Evolutionary conservation across 169 alveolate genomes (phyloP).

Genomic region (Plasmodium gallinaceum): DNA sequence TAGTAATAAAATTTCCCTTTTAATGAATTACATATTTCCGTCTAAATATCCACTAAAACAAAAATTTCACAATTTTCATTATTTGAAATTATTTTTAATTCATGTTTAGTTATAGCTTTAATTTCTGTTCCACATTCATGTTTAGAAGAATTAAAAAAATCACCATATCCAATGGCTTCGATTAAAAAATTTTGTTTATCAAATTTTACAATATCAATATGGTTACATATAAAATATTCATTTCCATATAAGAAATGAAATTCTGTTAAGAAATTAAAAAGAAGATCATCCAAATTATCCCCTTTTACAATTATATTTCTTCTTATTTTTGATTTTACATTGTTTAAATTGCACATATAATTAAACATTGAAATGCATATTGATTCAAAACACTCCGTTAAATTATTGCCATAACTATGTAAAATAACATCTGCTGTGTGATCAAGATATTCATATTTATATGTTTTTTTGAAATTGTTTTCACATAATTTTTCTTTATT

Average conservation of each 20-base stretch:
- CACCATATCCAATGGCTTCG: conserved; percentile 78
- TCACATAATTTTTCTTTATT: background rate
- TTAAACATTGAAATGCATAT: conserved; percentile 77
- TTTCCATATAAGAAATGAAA: conserved; percentile 82
- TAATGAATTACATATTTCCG: no score
- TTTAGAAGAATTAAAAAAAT: conserved; percentile 39
- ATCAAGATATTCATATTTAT: conserved; percentile 80
- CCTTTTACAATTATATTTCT: conserved; percentile 48
- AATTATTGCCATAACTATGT: conserved; percentile 77
- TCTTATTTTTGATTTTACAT: conserved; percentile 57
- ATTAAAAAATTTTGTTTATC: conserved; percentile 32
- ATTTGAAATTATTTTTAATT: conserved; percentile 48
- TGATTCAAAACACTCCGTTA: conserved; percentile 78
- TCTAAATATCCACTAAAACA: conserved; percentile 56
- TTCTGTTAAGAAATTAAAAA: conserved; percentile 78
- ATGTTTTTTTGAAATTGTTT: conserved; percentile 14
- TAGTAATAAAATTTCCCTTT: no score
- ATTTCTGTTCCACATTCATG: conserved; percentile 84
- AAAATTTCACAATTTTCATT: conserved; percentile 28
- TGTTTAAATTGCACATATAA: conserved; percentile 79
- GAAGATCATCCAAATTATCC: conserved; percentile 40
- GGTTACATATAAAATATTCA: conserved; percentile 80
- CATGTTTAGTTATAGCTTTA: conserved; percentile 86
- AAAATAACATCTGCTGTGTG: conserved; percentile 86
- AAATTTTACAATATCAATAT: conserved; percentile 35